phyloP scores from a whole-genome alignment of 805 yeast genomes.

The Priceomyces fermenticarens region DNA sequence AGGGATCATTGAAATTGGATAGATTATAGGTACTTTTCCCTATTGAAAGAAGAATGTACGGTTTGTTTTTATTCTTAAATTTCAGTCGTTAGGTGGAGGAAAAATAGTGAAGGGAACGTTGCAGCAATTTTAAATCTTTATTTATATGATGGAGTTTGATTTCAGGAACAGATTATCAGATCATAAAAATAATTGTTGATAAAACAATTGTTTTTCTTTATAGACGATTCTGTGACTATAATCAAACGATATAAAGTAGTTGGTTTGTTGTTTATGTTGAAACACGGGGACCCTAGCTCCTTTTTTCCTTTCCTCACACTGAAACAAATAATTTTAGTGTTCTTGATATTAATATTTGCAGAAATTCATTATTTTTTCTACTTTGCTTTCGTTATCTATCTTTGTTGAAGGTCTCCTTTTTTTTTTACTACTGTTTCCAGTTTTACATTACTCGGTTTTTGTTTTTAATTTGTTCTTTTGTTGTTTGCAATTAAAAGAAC shows the following conservation, averaged over 20 bases:
- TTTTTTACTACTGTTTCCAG: background rate
- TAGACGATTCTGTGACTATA: too few relatives aligned
- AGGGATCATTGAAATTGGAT: conserved; percentile 1
- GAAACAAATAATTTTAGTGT: background rate
- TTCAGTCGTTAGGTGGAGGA: background rate
- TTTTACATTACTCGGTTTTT: background rate
- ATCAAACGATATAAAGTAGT: too few relatives aligned
- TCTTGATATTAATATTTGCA: conserved; percentile 2
- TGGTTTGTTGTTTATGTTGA: too few relatives aligned
- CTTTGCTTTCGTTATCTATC: conserved; percentile 4
- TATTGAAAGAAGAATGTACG: conserved; percentile 5
- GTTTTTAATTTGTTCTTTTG: conserved; percentile 1
- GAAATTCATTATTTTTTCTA: conserved; percentile 4
- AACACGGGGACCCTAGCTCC: too few relatives aligned
- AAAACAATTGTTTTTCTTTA: too few relatives aligned
- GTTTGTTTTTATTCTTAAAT: conserved; percentile 1
- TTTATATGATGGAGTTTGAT: too few relatives aligned
- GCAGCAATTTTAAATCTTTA: background rate
- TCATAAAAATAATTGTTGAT: too few relatives aligned
- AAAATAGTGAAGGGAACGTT: background rate
- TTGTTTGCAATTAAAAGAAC: background rate
- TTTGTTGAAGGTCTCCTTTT: too few relatives aligned
- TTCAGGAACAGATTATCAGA: too few relatives aligned
- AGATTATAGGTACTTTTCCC: conserved; percentile 1
- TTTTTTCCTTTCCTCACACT: too few relatives aligned